These are phyloP conservation scores for Atkinsonella texensis DNA, from an alignment of 2,329 filamentous ascomycete genomes.

Conservation along the genomic window DNA sequence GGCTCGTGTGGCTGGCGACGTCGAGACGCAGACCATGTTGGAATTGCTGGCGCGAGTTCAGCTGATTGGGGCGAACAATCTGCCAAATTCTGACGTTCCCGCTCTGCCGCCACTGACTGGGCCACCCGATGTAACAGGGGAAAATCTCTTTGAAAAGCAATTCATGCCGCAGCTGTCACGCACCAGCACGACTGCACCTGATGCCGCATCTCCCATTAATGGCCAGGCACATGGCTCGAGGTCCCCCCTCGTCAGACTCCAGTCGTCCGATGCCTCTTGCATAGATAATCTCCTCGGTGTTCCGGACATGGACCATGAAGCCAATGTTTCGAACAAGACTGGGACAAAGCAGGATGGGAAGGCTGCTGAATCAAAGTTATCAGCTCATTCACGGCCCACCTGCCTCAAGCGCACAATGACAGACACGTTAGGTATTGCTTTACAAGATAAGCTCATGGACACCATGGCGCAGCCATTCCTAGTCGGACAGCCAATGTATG, in stretches of 20 bases:
- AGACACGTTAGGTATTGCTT: conserved; percentile 59
- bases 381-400: conserved; percentile 47
- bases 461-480: conserved; percentile 73
- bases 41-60: conserved; percentile 76
- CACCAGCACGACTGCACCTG: conserved; percentile 32
- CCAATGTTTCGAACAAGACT: conserved; percentile 39
- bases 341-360: conserved; percentile 44
- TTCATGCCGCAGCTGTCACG: conserved; percentile 49
- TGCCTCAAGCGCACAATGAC: conserved; percentile 79
- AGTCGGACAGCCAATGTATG: conserved; percentile 25
- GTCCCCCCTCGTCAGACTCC: conserved; percentile 7
- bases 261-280: conserved; percentile 6
- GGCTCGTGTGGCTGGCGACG: conserved; percentile 68
- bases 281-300: conserved; percentile 9
- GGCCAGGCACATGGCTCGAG: conserved; percentile 10
- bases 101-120: conserved; percentile 58
- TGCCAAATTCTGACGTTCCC: conserved; percentile 35
- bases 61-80: conserved; percentile 56
- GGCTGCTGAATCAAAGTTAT: conserved; percentile 31
- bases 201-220: conserved; percentile 22
- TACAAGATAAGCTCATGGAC: conserved; percentile 78
- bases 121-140: conserved; percentile 58
- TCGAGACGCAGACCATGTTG: conserved; percentile 82
- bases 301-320: conserved; percentile 19
- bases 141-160: conserved; percentile 76